phyloP scores from a whole-genome alignment of 495 filamentous ascomycete genomes.

The Friedmanniomyces simplex region DNA sequence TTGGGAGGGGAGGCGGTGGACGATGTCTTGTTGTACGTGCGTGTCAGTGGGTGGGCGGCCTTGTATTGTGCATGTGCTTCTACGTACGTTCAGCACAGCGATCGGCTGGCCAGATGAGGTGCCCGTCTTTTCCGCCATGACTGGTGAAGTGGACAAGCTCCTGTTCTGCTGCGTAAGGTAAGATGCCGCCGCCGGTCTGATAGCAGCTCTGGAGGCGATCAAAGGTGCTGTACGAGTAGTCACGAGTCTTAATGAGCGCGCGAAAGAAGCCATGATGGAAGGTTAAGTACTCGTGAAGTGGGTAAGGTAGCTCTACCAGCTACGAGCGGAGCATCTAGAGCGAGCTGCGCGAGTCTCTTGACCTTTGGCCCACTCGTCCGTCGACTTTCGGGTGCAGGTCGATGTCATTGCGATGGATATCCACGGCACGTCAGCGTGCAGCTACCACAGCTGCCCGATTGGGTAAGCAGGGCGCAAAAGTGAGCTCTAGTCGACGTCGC shows the following conservation, averaged over 20 bases:
- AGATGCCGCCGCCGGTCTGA: not conserved
- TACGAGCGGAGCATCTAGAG: not conserved
- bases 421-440: not conserved
- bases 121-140: constrained; percentile 10
- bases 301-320: not conserved
- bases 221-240: not conserved
- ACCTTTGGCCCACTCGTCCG: not conserved
- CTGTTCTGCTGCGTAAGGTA: constrained; percentile 1
- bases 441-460: not conserved
- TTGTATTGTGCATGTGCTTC: too few relatives aligned
- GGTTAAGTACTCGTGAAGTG: not conserved
- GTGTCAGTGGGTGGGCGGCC: not conserved
- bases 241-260: not conserved
- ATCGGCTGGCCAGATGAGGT: constrained; percentile 11
- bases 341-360: not conserved
- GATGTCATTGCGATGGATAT: not conserved
- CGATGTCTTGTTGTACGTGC: not conserved
- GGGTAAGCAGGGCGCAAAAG: not conserved
- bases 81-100: constrained; percentile 10
- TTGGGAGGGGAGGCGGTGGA: constrained; percentile 51
- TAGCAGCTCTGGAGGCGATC: not conserved
- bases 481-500: too few relatives aligned
- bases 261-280: not conserved
- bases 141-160: constrained; percentile 4
- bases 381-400: not conserved